Base-by-base conservation (phyloP, 768 basidiomycete genomes). In the Naganishia onofrii region DNA sequence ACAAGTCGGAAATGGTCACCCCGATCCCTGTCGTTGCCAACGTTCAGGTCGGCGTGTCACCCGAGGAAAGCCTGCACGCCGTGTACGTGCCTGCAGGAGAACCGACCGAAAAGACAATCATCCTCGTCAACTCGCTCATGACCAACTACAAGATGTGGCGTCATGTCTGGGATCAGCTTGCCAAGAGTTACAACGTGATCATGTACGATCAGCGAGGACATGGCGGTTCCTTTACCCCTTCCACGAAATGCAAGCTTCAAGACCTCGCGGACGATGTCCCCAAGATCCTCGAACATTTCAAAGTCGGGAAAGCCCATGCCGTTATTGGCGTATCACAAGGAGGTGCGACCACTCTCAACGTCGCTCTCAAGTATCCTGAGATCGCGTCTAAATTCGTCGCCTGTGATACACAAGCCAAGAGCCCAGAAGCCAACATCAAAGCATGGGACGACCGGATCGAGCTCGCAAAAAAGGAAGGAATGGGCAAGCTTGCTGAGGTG, bases 1-100 rank as follows among this genome's bases (percentile, higher is more conserved):
- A 87, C 10, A 78, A 84, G 72, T 82, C 84, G 84, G 84, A 85
- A 85, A 85, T 65, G 46, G 36, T 26, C 12, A 48, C 68, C 0
- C 71, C 71, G 26, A 52, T 68, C 7, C 71, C 71, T 12, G 28
- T 21, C 10, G 63, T 69, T 19, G 60, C 46, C 26, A 15, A 36
- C 7, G 51, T 72, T 32, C 38, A 48, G 15, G 67, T 72, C 32
- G 48, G 42, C 9, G 29, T 32, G 28, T 53, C 46, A 6, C 15
- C 29, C 28, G 36, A 2, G 23, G 63, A 36, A 12, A 52, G 19
- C 48, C 34, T 70, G 17, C 67, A 69, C 31, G 60, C 71, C 51
- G 15, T 72, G 52, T 38, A 34, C 44, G 57, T 72, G 46, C 67
- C 57, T 1, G 42, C 38, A 19, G 70, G 26, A 9, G 60, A 64